phyloP scores from a whole-genome alignment of 1,284 basidiomycete genomes.

The Mrakiaceae sp. region DNA sequence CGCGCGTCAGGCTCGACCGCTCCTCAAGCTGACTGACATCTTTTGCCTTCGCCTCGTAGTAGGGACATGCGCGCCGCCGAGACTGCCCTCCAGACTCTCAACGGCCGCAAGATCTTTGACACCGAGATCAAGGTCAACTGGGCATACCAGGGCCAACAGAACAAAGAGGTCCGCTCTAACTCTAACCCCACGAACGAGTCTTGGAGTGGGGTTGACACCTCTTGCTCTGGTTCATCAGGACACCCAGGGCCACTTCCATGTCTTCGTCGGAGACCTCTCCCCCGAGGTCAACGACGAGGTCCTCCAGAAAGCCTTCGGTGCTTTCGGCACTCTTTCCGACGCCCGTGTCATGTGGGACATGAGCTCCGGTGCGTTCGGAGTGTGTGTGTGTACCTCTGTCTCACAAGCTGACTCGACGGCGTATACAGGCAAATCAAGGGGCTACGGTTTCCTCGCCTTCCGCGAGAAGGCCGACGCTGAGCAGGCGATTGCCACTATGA shows the following conservation, averaged over 20 bases:
- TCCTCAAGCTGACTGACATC: no score
- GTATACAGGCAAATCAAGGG: slow-evolving; percentile 12
- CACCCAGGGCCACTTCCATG: slow-evolving; percentile 88
- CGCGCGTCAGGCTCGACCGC: not conserved
- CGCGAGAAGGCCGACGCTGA: slow-evolving; percentile 95
- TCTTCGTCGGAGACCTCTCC: slow-evolving; percentile 95
- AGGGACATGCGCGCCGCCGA: slow-evolving; percentile 95
- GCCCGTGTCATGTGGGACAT: slow-evolving; percentile 99
- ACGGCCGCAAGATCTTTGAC: slow-evolving; percentile 96
- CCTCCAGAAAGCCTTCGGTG: slow-evolving; percentile 85
- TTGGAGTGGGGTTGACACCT: not conserved
- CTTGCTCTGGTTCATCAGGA: slow-evolving; percentile 47
- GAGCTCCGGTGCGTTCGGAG: slow-evolving; percentile 88
- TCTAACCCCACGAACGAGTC: no score
- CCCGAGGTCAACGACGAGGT: slow-evolving; percentile 98
- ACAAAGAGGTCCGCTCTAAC: slow-evolving; percentile 42
- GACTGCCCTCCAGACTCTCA: slow-evolving; percentile 89
- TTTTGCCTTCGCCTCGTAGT: slow-evolving; percentile 20
- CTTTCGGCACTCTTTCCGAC: slow-evolving; percentile 88
- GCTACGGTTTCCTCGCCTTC: slow-evolving; percentile 87
- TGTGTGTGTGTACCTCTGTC: slow-evolving; percentile 32
- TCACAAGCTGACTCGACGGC: not conserved
- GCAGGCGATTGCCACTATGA: slow-evolving; percentile 96
- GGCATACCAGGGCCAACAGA: slow-evolving; percentile 93
- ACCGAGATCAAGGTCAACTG: slow-evolving; percentile 95